phyloP scores from a whole-genome alignment of 164 flowering plant species.

The Houttuynia cordata region DNA sequence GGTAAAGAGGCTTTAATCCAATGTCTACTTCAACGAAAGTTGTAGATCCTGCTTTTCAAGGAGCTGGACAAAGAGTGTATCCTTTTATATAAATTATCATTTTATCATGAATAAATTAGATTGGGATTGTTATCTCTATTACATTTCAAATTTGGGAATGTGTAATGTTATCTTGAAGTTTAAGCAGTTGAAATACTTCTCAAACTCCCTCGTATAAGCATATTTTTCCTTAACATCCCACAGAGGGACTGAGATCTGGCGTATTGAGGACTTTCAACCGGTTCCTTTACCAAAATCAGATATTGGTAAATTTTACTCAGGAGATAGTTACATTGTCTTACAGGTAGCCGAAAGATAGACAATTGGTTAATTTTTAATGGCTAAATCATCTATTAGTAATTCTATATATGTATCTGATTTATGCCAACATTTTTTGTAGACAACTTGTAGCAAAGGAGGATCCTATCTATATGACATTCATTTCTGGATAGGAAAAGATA shows the following conservation, averaged over 20 bases:
- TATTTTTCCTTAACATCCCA: constrained; percentile 31
- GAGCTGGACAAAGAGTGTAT: constrained; percentile 84
- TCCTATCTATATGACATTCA: constrained; percentile 76
- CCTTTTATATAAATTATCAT: constrained; percentile 24
- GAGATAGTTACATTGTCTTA: constrained; percentile 78
- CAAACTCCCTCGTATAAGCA: not conserved
- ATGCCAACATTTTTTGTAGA: constrained; percentile 32
- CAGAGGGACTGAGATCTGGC: constrained; percentile 96
- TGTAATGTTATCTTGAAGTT: too few species aligned
- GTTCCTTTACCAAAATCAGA: constrained; percentile 84
- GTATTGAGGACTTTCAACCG: constrained; percentile 86
- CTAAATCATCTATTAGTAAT: not conserved
- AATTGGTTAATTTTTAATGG: not conserved
- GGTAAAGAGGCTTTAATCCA: not conserved
- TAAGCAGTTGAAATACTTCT: not conserved
- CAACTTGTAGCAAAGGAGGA: constrained; percentile 73
- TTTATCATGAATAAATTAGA: not conserved
- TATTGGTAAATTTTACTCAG: constrained; percentile 82
- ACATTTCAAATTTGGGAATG: too few species aligned
- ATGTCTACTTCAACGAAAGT: constrained; percentile 69
- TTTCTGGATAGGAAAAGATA: constrained; percentile 96
- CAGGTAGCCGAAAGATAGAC: constrained; percentile 34
- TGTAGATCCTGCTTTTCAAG: constrained; percentile 90
- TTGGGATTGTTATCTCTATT: too few species aligned
- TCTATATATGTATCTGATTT: constrained; percentile 4